A percentile compares a stretch with the other conserved stretches of the same genome.
Conservation (phyloP, 352 stramenopile genomes). For the Pythium phragmitis region DNA sequence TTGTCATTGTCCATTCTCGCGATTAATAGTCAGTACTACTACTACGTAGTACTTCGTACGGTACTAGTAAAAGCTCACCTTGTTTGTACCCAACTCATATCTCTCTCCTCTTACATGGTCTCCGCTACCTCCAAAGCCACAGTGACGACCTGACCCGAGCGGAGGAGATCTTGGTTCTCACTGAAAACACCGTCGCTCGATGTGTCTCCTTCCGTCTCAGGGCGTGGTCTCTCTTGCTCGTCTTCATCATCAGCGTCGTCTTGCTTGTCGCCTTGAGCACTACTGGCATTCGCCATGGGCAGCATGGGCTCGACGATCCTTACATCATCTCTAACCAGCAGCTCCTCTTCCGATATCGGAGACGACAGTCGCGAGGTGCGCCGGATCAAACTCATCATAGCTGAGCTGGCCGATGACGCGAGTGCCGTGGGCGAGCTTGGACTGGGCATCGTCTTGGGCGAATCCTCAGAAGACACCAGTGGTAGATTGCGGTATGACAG, state of each 20-base stretch:
- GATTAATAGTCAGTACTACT: too few relatives aligned
- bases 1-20: background rate
- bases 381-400: slow-evolving; percentile 57
- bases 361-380: slow-evolving; percentile 49
- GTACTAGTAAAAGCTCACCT: background rate
- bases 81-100: background rate
- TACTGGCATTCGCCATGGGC: slow-evolving; percentile 1
- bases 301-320: background rate
- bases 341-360: slow-evolving; percentile 24
- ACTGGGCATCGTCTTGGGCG: background rate
- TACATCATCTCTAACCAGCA: background rate
- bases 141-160: background rate
- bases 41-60: too few relatives aligned
- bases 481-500: slow-evolving; percentile 42
- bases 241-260: background rate
- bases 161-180: slow-evolving; percentile 15
- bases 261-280: slow-evolving; percentile 1
- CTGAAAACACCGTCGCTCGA: slow-evolving; percentile 11
- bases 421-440: slow-evolving; percentile 13
- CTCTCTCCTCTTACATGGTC: background rate
- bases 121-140: background rate
- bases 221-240: background rate
- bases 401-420: slow-evolving; percentile 29
- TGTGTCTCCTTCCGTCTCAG: slow-evolving; percentile 18
- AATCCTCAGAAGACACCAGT: background rate